Percentiles rank a stretch among this genome's conserved stretches.
Conservation (phyloP, 177 flowering plant genomes). For the Vitis hybrid region DNA sequence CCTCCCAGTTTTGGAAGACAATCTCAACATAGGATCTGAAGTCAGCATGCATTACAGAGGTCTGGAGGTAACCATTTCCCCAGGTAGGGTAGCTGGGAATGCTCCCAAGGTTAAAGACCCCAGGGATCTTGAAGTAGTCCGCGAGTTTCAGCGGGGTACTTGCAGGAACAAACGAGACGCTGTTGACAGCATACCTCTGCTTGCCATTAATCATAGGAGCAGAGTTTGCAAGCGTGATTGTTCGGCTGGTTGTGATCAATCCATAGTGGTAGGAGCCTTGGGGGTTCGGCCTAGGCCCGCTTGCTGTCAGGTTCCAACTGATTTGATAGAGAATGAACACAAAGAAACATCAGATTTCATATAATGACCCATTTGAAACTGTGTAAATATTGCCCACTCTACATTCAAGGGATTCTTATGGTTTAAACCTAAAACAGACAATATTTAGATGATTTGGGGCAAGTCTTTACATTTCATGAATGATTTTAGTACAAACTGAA, state of each 20-base stretch:
- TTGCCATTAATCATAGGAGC: conserved; percentile 61
- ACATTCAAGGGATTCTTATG: no score
- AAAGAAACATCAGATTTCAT: background rate
- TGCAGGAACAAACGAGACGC: conserved; percentile 55
- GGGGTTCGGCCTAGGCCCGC: conserved; percentile 79
- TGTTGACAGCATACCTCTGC: conserved; percentile 68
- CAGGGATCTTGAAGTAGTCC: conserved; percentile 67
- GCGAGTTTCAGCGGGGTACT: conserved; percentile 76
- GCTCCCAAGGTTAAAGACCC: conserved; percentile 55
- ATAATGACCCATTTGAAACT: background rate
- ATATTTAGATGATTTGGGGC: no score
- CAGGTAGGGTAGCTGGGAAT: conserved; percentile 45
- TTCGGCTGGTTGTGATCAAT: conserved; percentile 45
- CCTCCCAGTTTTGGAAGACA: conserved; percentile 74
- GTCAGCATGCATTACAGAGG: conserved; percentile 59
- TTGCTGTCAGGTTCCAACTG: conserved; percentile 70
- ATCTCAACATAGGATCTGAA: conserved; percentile 60
- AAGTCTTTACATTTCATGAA: background rate
- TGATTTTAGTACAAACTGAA: background rate
- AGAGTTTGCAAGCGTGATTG: conserved; percentile 60
- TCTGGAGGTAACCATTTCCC: conserved; percentile 50
- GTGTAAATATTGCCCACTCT: no score
- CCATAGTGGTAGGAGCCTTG: conserved; percentile 86
- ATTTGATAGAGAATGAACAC: background rate
- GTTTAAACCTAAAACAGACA: no score